A percentile compares a stretch with the other conserved stretches of the same genome.
These are phyloP conservation scores for Xylaria nigripes DNA, from an alignment of 495 filamentous ascomycete genomes.

Conservation along the genomic window DNA sequence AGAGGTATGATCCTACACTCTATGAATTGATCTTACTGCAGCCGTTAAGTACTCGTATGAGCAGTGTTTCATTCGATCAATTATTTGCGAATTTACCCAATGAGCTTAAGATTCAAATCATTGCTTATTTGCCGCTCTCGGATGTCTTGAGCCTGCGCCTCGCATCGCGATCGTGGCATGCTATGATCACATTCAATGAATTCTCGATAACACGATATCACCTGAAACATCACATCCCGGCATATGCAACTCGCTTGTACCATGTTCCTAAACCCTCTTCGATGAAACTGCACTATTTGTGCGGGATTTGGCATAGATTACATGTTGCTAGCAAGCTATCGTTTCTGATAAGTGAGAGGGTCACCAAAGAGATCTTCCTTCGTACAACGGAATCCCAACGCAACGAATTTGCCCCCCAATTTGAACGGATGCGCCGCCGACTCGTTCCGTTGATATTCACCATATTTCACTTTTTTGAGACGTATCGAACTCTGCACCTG, in stretches of 20 bases:
- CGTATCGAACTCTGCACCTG: slow-evolving; percentile 46
- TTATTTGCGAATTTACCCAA: slow-evolving; percentile 44
- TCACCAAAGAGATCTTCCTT: slow-evolving; percentile 50
- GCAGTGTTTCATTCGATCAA: slow-evolving; percentile 37
- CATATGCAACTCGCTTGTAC: slow-evolving; percentile 46
- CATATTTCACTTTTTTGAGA: slow-evolving; percentile 53
- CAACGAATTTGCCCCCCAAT: slow-evolving; percentile 44
- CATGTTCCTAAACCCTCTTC: slow-evolving; percentile 34
- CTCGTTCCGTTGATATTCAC: slow-evolving; percentile 48
- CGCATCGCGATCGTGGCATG: slow-evolving; percentile 46
- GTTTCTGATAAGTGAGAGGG: slow-evolving; percentile 45
- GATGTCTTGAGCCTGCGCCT: slow-evolving; percentile 45
- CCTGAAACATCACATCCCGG: slow-evolving; percentile 43
- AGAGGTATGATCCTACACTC: slow-evolving; percentile 6
- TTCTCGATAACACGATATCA: slow-evolving; percentile 48
- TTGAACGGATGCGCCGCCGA: slow-evolving; percentile 48
- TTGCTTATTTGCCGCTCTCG: slow-evolving; percentile 46
- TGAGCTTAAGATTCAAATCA: slow-evolving; percentile 49
- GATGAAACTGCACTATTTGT: slow-evolving; percentile 48
- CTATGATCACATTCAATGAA: slow-evolving; percentile 48
- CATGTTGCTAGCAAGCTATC: slow-evolving; percentile 49
- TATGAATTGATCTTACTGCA: slow-evolving; percentile 1
- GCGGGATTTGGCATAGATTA: slow-evolving; percentile 50
- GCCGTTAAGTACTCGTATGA: background rate
- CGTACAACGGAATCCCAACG: slow-evolving; percentile 41